Percentiles rank a stretch among this genome's conserved stretches.
Conservation (phyloP, 306 rosid genomes). For the Cicer pinnatifidum region DNA sequence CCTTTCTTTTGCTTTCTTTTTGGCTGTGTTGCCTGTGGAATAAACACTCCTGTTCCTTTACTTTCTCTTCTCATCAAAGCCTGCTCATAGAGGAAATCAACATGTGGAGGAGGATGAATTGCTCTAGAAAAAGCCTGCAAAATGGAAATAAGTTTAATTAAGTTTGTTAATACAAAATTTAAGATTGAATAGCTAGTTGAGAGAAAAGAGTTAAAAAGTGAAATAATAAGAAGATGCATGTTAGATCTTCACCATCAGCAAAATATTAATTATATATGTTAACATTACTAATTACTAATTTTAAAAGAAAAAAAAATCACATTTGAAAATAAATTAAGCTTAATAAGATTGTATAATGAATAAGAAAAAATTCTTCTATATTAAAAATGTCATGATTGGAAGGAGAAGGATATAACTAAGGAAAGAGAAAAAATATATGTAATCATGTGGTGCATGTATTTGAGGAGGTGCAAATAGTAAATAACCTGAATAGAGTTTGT, state of each 20-base stretch:
- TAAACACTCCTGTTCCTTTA: slow-evolving; percentile 98
- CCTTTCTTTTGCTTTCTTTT: slow-evolving; percentile 75
- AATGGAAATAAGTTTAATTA: neutral
- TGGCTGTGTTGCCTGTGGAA: slow-evolving; percentile 75
- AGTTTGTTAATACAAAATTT: neutral
- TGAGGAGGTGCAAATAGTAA: slow-evolving; percentile 27
- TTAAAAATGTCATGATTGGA: neutral
- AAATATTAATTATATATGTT: too few species aligned
- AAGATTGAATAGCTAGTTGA: neutral
- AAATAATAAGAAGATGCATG: too few species aligned
- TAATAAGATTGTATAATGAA: too few species aligned
- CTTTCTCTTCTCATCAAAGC: slow-evolving; percentile 67
- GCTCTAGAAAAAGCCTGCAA: slow-evolving; percentile 66
- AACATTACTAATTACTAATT: too few species aligned
- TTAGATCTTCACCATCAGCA: too few species aligned
- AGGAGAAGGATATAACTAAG: neutral
- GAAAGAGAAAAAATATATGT: neutral
- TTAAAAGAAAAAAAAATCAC: too few species aligned
- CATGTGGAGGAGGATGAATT: slow-evolving; percentile 63
- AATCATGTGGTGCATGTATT: slow-evolving; percentile 1
- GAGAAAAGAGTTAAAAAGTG: too few species aligned
- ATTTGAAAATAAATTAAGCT: too few species aligned
- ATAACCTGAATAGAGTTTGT: slow-evolving; percentile 68
- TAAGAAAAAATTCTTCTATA: too few species aligned
- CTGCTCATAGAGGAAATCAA: slow-evolving; percentile 54